Conservation (phyloP, 495 filamentous ascomycete species). For the Bacidia gigantensis region DNA sequence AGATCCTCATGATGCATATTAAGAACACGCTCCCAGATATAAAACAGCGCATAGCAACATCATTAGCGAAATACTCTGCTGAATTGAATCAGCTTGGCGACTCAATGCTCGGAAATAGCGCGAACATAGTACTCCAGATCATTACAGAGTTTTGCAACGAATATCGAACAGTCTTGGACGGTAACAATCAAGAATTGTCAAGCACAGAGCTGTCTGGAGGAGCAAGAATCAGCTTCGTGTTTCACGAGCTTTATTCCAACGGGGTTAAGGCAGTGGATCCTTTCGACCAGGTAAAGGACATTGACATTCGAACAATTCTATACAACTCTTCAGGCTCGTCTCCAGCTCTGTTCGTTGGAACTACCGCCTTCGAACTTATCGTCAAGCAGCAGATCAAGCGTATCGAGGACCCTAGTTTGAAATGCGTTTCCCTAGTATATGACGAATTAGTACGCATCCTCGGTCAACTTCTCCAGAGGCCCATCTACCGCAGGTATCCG, state of each 20-base stretch:
- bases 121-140: constrained; percentile 93
- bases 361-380: constrained; percentile 92
- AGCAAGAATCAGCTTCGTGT: constrained; percentile 97
- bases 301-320: constrained; percentile 91
- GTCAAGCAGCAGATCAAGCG: constrained; percentile 98
- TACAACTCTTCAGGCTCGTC: constrained; percentile 98
- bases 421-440: constrained; percentile 93
- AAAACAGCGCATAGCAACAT: constrained; percentile 84
- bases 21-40: constrained; percentile 99
- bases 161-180: constrained; percentile 90
- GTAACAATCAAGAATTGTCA: constrained; percentile 90
- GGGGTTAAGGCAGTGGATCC: constrained; percentile 97
- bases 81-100: constrained; percentile 79
- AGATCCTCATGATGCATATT: constrained; percentile 99
- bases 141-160: constrained; percentile 98
- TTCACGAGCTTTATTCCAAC: constrained; percentile 96
- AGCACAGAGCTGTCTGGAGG: constrained; percentile 90
- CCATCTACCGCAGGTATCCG: constrained; percentile 84
- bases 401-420: constrained; percentile 88
- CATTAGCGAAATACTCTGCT: constrained; percentile 77
- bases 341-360: constrained; percentile 93
- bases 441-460: constrained; percentile 97
- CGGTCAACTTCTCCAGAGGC: constrained; percentile 74
- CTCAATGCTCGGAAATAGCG: constrained; percentile 89
- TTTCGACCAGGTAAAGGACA: constrained; percentile 93